A percentile compares a stretch with the other conserved stretches of the same genome.
Evolutionary conservation across 495 filamentous ascomycete genomes (phyloP).

Genomic region (Trichoderma gamsii): DNA sequence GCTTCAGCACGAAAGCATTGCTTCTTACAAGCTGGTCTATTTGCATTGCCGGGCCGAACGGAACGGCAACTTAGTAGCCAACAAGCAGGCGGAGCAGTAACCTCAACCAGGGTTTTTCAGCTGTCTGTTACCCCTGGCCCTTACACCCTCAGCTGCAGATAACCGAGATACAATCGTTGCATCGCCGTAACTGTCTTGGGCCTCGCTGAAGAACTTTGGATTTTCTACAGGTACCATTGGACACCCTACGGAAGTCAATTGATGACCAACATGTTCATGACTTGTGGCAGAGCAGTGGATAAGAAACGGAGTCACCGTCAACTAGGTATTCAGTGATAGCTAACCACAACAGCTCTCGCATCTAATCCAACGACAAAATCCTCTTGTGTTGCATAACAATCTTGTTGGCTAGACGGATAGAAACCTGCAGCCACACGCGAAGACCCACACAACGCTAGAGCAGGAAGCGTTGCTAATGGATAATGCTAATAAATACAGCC

Average conservation of each 20-base stretch:
- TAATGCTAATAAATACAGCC: background rate
- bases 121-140: background rate
- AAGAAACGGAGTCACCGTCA: too few relatives aligned
- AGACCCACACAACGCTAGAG: background rate
- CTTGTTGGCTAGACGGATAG: background rate
- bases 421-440: background rate
- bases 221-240: background rate
- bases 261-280: too few relatives aligned
- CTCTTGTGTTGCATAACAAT: background rate
- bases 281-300: too few relatives aligned
- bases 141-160: conserved; percentile 9
- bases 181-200: background rate
- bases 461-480: background rate
- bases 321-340: too few relatives aligned
- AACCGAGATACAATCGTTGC: conserved; percentile 4
- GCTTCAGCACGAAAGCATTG: background rate
- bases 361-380: background rate
- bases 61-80: background rate
- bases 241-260: background rate
- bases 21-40: background rate
- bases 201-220: background rate
- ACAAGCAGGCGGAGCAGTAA: background rate
- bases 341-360: too few relatives aligned
- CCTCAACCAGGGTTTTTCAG: background rate
- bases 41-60: background rate